A percentile compares a stretch with the other conserved stretches of the same genome.
Conservation (phyloP, 2,329 filamentous ascomycete genomes). For the Aureobasidium sp. region DNA sequence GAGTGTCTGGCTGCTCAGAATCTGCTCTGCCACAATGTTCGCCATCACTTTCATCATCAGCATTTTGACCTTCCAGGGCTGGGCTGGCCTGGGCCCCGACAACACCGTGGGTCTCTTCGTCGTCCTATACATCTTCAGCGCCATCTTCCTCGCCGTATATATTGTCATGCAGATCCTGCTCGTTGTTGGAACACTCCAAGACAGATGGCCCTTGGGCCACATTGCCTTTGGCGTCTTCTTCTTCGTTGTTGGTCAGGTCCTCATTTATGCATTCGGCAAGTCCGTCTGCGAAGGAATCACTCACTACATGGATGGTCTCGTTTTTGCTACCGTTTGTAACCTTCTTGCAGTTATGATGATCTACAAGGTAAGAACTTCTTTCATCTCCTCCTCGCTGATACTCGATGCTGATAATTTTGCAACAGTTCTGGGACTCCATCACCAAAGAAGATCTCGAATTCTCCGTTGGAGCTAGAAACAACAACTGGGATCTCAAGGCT, state of each 20-base stretch:
- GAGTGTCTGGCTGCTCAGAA: conserved; percentile 85
- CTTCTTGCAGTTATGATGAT: conserved; percentile 98
- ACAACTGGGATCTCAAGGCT: conserved; percentile 98
- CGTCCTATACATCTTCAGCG: conserved; percentile 86
- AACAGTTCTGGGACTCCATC: conserved; percentile 96
- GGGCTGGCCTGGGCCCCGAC: conserved; percentile 75
- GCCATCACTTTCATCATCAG: conserved; percentile 79
- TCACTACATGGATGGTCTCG: conserved; percentile 90
- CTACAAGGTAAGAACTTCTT: conserved; percentile 64
- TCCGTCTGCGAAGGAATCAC: conserved; percentile 75
- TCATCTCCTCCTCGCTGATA: background rate
- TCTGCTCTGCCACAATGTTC: conserved; percentile 74
- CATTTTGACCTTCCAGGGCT: conserved; percentile 85
- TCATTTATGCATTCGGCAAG: conserved; percentile 83
- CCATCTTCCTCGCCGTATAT: conserved; percentile 78
- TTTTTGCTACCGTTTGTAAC: conserved; percentile 92
- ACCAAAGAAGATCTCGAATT: conserved; percentile 98
- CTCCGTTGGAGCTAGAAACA: conserved; percentile 87
- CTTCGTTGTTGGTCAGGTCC: conserved; percentile 84
- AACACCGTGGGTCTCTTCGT: conserved; percentile 87
- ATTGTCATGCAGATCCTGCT: conserved; percentile 80
- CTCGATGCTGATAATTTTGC: background rate
- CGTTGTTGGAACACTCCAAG: conserved; percentile 82
- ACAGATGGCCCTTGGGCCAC: conserved; percentile 90
- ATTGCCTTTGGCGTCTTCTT: conserved; percentile 87